phyloP scores from a whole-genome alignment of 2,329 filamentous ascomycete species.

The Massarina eburnea region DNA sequence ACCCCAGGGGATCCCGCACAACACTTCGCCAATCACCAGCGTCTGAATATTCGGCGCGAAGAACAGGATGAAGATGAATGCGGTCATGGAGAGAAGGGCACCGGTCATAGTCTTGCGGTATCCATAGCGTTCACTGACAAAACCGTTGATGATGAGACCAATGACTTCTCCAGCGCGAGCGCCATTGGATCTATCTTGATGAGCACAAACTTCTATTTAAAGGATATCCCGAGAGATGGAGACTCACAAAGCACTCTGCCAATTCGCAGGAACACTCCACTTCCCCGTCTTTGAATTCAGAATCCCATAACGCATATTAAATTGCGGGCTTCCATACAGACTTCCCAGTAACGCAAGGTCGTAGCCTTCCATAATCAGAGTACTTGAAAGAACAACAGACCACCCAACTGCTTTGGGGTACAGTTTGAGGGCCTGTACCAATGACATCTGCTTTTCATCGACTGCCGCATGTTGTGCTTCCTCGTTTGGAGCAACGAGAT shows the following conservation, averaged over 20 bases:
- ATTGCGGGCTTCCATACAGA: constrained; percentile 59
- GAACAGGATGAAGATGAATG: constrained; percentile 50
- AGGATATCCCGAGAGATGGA: not conserved
- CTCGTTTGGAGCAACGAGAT: constrained; percentile 22
- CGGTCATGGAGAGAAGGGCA: constrained; percentile 43
- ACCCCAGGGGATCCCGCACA: constrained; percentile 49
- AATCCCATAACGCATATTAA: constrained; percentile 47
- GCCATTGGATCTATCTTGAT: constrained; percentile 40
- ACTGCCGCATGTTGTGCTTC: constrained; percentile 43
- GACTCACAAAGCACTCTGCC: constrained; percentile 47
- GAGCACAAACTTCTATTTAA: not conserved
- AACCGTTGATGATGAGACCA: constrained; percentile 49
- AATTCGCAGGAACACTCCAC: constrained; percentile 43
- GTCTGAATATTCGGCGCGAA: constrained; percentile 42
- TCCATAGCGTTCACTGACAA: constrained; percentile 46
- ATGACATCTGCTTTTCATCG: constrained; percentile 51
- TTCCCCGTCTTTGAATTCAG: constrained; percentile 38
- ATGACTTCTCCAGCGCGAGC: constrained; percentile 47
- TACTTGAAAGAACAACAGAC: constrained; percentile 81
- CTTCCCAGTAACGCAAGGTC: constrained; percentile 78
- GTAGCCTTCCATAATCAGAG: constrained; percentile 87
- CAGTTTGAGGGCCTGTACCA: constrained; percentile 72
- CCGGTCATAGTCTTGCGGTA: constrained; percentile 48
- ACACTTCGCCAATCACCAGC: constrained; percentile 47
- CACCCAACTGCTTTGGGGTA: constrained; percentile 85